A percentile compares a stretch with the other conserved stretches of the same genome.
phyloP scores from a whole-genome alignment of 495 filamentous ascomycete species.

The Xylaria venustula region DNA sequence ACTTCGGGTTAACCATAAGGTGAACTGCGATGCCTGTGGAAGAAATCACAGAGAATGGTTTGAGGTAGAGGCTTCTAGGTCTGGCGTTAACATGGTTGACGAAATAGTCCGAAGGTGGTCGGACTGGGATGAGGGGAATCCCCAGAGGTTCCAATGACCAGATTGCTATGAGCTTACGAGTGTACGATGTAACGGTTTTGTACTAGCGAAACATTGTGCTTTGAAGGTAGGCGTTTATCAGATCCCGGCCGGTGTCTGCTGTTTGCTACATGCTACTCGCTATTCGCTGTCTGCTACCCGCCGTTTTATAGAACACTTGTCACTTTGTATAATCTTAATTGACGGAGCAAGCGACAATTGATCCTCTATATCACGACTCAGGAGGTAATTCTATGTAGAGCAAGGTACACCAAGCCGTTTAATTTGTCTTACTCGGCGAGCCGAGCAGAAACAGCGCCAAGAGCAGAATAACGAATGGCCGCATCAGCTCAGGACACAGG shows the following conservation, averaged over 20 bases:
- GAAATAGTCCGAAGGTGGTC: constrained; percentile 85
- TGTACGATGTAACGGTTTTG: constrained; percentile 9
- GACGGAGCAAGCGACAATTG: too few species aligned
- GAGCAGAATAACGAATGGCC: too few species aligned
- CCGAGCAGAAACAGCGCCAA: too few species aligned
- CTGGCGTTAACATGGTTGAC: constrained; percentile 73
- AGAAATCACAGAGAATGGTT: constrained; percentile 96
- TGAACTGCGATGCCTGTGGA: constrained; percentile 72
- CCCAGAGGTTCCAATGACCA: not conserved
- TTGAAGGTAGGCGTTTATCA: not conserved
- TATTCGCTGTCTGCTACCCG: not conserved
- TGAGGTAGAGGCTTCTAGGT: constrained; percentile 73
- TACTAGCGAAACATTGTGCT: not conserved
- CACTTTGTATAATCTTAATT: too few species aligned
- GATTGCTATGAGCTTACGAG: not conserved
- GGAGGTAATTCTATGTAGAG: too few species aligned
- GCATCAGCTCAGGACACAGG: too few species aligned
- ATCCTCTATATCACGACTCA: too few species aligned
- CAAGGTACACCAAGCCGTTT: too few species aligned
- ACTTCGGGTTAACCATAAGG: constrained; percentile 53
- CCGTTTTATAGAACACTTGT: too few species aligned
- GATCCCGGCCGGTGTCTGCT: not conserved
- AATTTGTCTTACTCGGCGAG: too few species aligned
- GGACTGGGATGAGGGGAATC: constrained; percentile 59
- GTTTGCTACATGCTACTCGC: not conserved